Percentiles rank a stretch among this genome's conserved stretches.
Evolutionary conservation across 495 filamentous ascomycete species (phyloP).

Genomic region (Alectoria sarmentosa): DNA sequence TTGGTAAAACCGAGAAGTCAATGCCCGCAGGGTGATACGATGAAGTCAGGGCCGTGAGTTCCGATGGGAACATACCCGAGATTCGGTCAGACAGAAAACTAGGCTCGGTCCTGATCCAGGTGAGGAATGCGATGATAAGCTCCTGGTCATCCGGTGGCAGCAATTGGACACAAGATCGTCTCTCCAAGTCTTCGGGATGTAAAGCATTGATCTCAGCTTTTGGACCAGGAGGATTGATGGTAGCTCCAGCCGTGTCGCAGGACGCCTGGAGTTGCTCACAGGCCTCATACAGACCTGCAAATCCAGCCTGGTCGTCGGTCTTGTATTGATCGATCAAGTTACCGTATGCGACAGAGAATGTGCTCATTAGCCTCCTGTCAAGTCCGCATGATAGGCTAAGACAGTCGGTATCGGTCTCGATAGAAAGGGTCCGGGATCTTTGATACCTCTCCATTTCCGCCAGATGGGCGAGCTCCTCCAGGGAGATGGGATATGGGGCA

Average conservation of each 20-base stretch:
- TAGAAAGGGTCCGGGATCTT: conserved; percentile 3
- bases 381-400: conserved; percentile 18
- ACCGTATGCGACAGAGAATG: conserved; percentile 28
- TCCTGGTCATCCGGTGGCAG: conserved; percentile 68
- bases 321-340: conserved; percentile 84
- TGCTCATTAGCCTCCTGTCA: conserved; percentile 23
- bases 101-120: conserved; percentile 72
- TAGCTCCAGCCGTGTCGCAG: conserved; percentile 58
- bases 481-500: not conserved
- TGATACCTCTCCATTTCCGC: conserved; percentile 16
- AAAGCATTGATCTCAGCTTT: not conserved
- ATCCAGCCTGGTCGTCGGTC: conserved; percentile 82
- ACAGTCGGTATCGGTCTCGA: conserved; percentile 15
- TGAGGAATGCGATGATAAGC: conserved; percentile 71
- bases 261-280: conserved; percentile 83
- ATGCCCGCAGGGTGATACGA: conserved; percentile 71
- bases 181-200: conserved; percentile 35
- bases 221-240: conserved; percentile 23
- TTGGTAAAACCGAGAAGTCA: conserved; percentile 73
- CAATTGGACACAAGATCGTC: conserved; percentile 63
- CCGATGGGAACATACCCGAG: conserved; percentile 59
- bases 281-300: conserved; percentile 79
- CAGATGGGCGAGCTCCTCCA: conserved; percentile 20
- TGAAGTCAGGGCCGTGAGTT: conserved; percentile 65
- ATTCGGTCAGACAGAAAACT: conserved; percentile 81